Percentiles rank a stretch among this genome's conserved stretches.
Conservation (phyloP, 1,284 basidiomycete genomes). For the Mycena citricolor region DNA sequence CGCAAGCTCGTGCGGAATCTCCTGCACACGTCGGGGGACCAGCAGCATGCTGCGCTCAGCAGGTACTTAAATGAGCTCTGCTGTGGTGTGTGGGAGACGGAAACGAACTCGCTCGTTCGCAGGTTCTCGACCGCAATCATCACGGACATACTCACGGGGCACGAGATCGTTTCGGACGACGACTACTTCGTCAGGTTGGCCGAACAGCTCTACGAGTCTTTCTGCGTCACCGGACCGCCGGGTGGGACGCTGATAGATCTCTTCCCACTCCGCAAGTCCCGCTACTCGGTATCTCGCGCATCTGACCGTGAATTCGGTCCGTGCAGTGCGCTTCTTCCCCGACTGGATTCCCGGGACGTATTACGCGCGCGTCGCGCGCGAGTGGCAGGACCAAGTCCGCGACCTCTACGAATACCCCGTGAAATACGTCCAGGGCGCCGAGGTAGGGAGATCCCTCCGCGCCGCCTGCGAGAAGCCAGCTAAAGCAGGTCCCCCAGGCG, state of each 20-base stretch:
- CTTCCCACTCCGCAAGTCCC: constrained; percentile 7
- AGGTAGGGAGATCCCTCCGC: neutral
- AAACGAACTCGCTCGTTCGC: neutral
- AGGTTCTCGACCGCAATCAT: constrained; percentile 11
- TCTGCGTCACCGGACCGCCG: constrained; percentile 5
- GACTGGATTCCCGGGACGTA: constrained; percentile 4
- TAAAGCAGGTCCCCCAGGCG: neutral
- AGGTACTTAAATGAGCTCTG: neutral
- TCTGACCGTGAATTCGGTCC: neutral
- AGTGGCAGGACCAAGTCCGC: too few relatives aligned
- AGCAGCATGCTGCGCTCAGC: neutral
- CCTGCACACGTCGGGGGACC: neutral
- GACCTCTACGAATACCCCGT: constrained; percentile 5
- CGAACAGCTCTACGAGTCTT: constrained; percentile 3
- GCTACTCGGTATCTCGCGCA: neutral
- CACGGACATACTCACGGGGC: constrained; percentile 4
- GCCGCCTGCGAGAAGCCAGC: too few relatives aligned
- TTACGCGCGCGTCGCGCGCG: neutral
- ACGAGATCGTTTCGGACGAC: constrained; percentile 5
- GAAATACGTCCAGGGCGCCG: neutral
- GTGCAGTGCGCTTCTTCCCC: constrained; percentile 1
- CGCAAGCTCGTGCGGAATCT: constrained; percentile 4
- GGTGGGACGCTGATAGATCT: constrained; percentile 5
- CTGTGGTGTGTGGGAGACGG: neutral
- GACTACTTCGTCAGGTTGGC: constrained; percentile 10